phyloP scores from a whole-genome alignment of 257 asterid species.

The Ballota nigra region DNA sequence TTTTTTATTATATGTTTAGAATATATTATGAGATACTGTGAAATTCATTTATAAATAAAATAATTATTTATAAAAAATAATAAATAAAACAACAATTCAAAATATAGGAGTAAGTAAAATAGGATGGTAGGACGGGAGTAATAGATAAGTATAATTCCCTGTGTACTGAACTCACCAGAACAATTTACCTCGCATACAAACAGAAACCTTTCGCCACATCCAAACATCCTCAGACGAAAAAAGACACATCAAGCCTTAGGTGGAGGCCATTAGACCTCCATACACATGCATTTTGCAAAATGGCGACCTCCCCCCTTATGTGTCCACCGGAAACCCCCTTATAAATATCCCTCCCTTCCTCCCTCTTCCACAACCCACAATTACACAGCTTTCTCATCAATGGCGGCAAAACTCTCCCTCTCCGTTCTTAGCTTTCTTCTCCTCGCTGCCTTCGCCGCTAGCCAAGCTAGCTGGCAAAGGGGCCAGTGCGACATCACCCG shows the following conservation, averaged over 20 bases:
- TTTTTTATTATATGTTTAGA: too few species aligned
- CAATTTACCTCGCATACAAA: not conserved
- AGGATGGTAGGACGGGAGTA: too few species aligned
- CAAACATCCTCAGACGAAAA: not conserved
- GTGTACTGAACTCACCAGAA: not conserved
- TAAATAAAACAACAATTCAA: too few species aligned
- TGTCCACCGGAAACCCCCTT: constrained; percentile 29
- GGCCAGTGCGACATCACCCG: constrained; percentile 43
- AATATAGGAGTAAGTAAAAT: too few species aligned
- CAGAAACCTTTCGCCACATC: not conserved
- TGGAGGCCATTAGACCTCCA: constrained; percentile 32
- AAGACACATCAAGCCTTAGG: constrained; percentile 35
- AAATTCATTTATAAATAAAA: too few species aligned
- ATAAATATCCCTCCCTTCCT: constrained; percentile 29
- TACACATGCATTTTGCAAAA: constrained; percentile 59
- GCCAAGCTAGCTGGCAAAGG: not conserved
- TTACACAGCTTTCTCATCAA: not conserved
- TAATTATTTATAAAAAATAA: too few species aligned
- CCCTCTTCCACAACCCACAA: not conserved
- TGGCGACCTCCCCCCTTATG: constrained; percentile 38
- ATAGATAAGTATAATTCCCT: too few species aligned
- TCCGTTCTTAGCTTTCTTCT: constrained; percentile 24
- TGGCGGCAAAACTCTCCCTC: constrained; percentile 30
- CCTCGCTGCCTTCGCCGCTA: constrained; percentile 24
- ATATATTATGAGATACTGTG: too few species aligned